Evolutionary conservation across 176 grass and related monocot species (phyloP).

Genomic region (Dendrocalamus sinicus): DNA sequence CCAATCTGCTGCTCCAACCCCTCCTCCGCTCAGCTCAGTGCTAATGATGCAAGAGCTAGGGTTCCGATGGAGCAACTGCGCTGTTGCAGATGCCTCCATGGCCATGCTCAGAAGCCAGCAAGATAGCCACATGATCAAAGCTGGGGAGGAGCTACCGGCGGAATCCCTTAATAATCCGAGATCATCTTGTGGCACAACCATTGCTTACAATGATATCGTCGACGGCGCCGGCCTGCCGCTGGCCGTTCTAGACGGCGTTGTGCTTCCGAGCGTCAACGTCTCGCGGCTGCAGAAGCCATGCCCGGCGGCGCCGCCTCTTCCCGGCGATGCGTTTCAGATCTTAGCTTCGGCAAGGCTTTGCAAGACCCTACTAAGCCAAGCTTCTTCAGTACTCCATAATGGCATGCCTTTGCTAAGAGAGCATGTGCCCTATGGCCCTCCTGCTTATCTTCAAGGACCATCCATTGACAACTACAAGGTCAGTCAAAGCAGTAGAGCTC

Average conservation of each 20-base stretch:
- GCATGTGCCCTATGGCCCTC: constrained; percentile 58
- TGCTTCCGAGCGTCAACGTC: constrained; percentile 55
- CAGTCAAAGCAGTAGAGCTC: constrained; percentile 25
- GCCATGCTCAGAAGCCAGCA: constrained; percentile 37
- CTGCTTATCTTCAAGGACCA: constrained; percentile 57
- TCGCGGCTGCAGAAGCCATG: constrained; percentile 43
- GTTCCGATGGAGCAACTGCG: constrained; percentile 66
- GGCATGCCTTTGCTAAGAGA: constrained; percentile 52
- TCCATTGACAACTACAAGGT: constrained; percentile 62
- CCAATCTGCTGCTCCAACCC: constrained; percentile 24
- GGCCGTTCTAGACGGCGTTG: constrained; percentile 24
- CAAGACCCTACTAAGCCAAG: constrained; percentile 51
- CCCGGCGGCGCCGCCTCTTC: constrained; percentile 9
- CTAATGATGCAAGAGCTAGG: constrained; percentile 84
- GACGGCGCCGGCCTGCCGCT: constrained; percentile 39
- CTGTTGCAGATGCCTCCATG: constrained; percentile 24
- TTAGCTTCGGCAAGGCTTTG: constrained; percentile 58
- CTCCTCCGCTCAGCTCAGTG: constrained; percentile 52
- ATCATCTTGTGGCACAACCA: constrained; percentile 42
- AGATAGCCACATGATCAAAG: constrained; percentile 54
- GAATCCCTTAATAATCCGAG: background rate
- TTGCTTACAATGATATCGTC: constrained; percentile 27
- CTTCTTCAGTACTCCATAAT: constrained; percentile 40
- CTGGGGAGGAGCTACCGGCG: constrained; percentile 30
- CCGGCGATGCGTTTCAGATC: constrained; percentile 58